Conservation (phyloP, 2,329 filamentous ascomycete genomes). For the Diaporthe vaccinii region DNA sequence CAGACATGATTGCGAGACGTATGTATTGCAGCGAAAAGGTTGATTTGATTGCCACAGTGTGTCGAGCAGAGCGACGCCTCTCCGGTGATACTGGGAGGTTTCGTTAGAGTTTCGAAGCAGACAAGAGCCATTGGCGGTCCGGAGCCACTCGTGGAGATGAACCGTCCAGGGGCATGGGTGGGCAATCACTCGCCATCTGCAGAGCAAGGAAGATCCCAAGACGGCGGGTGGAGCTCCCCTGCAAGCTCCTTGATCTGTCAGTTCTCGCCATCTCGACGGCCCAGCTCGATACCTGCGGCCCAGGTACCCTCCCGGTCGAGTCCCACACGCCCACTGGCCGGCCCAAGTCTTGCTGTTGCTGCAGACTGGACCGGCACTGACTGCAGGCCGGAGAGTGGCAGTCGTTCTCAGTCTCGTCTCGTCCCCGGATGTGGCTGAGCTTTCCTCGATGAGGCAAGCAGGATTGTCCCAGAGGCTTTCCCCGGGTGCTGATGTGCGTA, state of each 20-base stretch:
- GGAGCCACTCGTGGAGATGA: slow-evolving; percentile 36
- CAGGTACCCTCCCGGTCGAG: slow-evolving; percentile 31
- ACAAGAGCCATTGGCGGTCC: slow-evolving; percentile 31
- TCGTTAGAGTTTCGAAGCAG: slow-evolving; percentile 40
- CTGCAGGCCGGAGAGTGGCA: slow-evolving; percentile 20
- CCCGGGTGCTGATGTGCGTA: slow-evolving; percentile 23
- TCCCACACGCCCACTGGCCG: background rate
- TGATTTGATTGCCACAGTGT: slow-evolving; percentile 18
- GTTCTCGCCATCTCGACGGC: slow-evolving; percentile 25
- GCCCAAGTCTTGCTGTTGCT: slow-evolving; percentile 1
- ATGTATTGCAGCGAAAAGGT: slow-evolving; percentile 6
- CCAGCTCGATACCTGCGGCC: slow-evolving; percentile 26
- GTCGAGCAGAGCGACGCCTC: slow-evolving; percentile 26
- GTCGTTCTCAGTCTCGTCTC: slow-evolving; percentile 22
- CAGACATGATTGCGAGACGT: slow-evolving; percentile 20
- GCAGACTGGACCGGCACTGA: background rate
- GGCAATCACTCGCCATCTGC: slow-evolving; percentile 21
- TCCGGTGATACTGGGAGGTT: slow-evolving; percentile 32
- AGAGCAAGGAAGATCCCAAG: slow-evolving; percentile 28
- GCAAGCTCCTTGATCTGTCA: slow-evolving; percentile 36
- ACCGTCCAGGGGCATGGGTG: slow-evolving; percentile 24
- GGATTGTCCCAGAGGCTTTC: slow-evolving; percentile 22
- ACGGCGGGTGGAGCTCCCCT: slow-evolving; percentile 10
- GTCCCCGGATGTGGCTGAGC: slow-evolving; percentile 31
- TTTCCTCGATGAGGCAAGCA: slow-evolving; percentile 23